Evolutionary conservation across 1,284 basidiomycete species (phyloP).

Genomic region (Cutaneotrichosporon cavernicola): DNA sequence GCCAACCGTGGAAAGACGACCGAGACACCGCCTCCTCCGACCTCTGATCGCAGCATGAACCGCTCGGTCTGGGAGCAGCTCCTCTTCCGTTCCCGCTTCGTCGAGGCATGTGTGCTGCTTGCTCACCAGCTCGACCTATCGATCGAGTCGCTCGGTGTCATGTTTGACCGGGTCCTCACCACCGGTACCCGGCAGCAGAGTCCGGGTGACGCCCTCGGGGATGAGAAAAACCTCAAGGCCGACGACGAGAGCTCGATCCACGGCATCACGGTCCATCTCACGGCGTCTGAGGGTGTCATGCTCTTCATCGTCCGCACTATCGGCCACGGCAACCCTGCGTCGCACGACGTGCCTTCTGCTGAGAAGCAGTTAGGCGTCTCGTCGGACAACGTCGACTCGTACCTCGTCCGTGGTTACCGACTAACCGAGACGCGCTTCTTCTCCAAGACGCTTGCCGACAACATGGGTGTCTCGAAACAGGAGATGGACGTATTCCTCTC

Average conservation of each 20-base stretch:
- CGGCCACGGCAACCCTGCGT: conserved; percentile 37
- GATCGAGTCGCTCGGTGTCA: conserved; percentile 61
- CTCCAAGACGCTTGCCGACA: conserved; percentile 54
- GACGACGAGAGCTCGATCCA: conserved; percentile 50
- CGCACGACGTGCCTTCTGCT: conserved; percentile 34
- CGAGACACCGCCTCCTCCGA: conserved; percentile 27
- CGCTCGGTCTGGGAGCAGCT: conserved; percentile 38
- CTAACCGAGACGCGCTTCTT: conserved; percentile 57
- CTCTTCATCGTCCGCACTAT: conserved; percentile 57
- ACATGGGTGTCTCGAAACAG: conserved; percentile 54
- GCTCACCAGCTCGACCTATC: conserved; percentile 55
- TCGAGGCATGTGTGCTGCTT: conserved; percentile 55
- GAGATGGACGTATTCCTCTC: conserved; percentile 57
- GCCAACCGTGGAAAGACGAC: conserved; percentile 28
- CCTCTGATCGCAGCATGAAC: conserved; percentile 32
- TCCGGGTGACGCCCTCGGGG: conserved; percentile 23
- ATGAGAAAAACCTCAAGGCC: conserved; percentile 30
- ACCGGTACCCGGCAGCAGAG: conserved; percentile 51
- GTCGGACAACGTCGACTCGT: conserved; percentile 53
- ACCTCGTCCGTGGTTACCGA: conserved; percentile 56
- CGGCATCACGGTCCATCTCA: conserved; percentile 49
- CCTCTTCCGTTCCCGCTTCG: conserved; percentile 55
- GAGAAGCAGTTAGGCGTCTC: conserved; percentile 30
- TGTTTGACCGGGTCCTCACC: conserved; percentile 58
- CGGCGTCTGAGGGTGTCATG: conserved; percentile 55